phyloP scores from a whole-genome alignment of 495 filamentous ascomycete genomes.

The Parachaetomium inaequale region DNA sequence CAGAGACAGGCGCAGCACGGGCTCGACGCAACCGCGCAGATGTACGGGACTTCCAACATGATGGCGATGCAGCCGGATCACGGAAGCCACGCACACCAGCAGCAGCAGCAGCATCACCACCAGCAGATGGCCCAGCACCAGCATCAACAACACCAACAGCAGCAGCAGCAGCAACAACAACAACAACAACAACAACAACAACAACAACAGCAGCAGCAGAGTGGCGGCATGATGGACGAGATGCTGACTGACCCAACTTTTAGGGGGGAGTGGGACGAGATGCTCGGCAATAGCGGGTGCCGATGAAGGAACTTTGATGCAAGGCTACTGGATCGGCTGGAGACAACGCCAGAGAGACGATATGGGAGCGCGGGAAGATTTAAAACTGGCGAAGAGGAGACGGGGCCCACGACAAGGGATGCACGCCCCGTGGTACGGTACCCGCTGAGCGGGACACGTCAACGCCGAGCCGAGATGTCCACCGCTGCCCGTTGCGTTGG shows the following conservation, averaged over 20 bases:
- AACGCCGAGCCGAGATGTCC: neutral
- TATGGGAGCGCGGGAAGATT: neutral
- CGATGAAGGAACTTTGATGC: neutral
- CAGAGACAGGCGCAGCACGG: conserved; percentile 26
- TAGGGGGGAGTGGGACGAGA: conserved; percentile 29
- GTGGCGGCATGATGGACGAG: conserved; percentile 40
- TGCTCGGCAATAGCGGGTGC: conserved; percentile 22
- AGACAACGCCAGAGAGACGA: neutral
- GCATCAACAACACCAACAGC: conserved; percentile 12
- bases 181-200: conserved; percentile 24
- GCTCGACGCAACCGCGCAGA: conserved; percentile 36
- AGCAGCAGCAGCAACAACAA: conserved; percentile 23
- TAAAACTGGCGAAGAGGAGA: neutral
- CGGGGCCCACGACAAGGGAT: neutral
- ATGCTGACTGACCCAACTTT: conserved; percentile 35
- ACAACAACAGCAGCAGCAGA: conserved; percentile 29
- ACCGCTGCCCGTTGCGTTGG: neutral
- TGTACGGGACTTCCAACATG: conserved; percentile 33
- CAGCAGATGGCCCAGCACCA: conserved; percentile 10
- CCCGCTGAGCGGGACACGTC: neutral
- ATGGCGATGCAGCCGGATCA: conserved; percentile 22
- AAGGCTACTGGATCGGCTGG: no score
- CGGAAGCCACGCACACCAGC: conserved; percentile 11
- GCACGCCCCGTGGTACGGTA: neutral
- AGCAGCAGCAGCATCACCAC: conserved; percentile 4